Evolutionary conservation across 2,329 filamentous ascomycete species (phyloP).

Genomic region (Alternaria longipes): DNA sequence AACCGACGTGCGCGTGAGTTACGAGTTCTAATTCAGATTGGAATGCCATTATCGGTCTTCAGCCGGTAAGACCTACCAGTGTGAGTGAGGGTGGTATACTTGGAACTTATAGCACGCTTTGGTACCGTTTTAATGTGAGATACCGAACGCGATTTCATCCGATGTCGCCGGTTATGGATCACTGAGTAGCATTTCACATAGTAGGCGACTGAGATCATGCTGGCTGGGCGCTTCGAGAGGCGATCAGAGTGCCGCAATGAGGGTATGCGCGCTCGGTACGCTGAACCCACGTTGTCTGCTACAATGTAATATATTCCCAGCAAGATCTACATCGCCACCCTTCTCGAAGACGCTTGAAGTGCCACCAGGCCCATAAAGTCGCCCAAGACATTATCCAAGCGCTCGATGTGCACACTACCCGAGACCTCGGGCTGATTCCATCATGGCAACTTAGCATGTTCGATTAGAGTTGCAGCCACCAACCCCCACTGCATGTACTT

Average conservation of each 20-base stretch:
- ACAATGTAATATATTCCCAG: conserved; percentile 8
- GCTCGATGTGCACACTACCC: conserved; percentile 15
- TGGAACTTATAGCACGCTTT: neutral
- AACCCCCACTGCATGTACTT: conserved; percentile 13
- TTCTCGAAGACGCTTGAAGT: conserved; percentile 14
- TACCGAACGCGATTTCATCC: neutral
- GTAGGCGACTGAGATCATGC: neutral
- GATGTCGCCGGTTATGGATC: neutral
- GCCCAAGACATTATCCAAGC: conserved; percentile 24
- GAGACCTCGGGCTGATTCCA: conserved; percentile 13
- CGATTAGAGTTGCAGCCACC: conserved; percentile 41
- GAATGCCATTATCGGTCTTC: neutral
- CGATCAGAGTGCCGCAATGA: conserved; percentile 13
- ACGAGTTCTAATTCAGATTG: neutral
- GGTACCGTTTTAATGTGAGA: neutral
- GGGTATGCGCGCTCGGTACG: conserved; percentile 13
- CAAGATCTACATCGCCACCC: conserved; percentile 14
- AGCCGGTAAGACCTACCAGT: neutral
- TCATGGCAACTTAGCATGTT: conserved; percentile 25
- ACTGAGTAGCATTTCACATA: neutral
- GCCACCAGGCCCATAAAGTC: conserved; percentile 22
- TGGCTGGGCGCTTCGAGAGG: conserved; percentile 16
- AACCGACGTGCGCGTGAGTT: neutral
- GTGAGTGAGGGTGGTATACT: neutral
- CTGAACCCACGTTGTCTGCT: conserved; percentile 15